phyloP scores from a whole-genome alignment of 2,329 filamentous ascomycete genomes.

The Dothistroma pini region DNA sequence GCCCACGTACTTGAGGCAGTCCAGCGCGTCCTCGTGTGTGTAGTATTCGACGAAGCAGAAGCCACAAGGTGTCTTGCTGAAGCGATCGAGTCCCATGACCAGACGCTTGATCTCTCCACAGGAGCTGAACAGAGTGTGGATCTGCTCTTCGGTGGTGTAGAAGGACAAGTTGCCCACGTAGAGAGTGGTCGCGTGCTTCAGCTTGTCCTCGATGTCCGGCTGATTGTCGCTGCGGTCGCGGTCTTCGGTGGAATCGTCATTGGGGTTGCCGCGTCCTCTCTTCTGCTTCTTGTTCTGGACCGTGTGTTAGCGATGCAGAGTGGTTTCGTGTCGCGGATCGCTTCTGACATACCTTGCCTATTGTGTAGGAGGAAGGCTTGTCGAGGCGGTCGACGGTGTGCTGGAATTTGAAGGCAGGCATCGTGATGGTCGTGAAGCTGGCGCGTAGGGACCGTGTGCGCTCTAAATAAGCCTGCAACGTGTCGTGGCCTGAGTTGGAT shows the following conservation, averaged over 20 bases:
- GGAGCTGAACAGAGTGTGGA: slow-evolving; percentile 66
- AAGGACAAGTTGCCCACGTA: slow-evolving; percentile 92
- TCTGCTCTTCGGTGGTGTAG: slow-evolving; percentile 90
- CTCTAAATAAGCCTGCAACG: too few relatives aligned
- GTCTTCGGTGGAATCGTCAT: slow-evolving; percentile 51
- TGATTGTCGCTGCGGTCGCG: slow-evolving; percentile 27
- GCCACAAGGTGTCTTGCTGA: slow-evolving; percentile 95
- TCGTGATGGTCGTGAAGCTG: slow-evolving; percentile 30
- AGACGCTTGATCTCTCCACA: slow-evolving; percentile 97
- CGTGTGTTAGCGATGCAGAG: not conserved
- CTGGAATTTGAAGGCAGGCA: slow-evolving; percentile 48
- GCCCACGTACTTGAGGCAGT: slow-evolving; percentile 98
- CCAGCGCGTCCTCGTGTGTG: slow-evolving; percentile 91
- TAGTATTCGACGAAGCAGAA: slow-evolving; percentile 99
- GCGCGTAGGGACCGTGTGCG: too few relatives aligned
- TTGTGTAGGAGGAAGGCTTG: slow-evolving; percentile 90
- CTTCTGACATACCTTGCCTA: slow-evolving; percentile 62
- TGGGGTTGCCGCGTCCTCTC: slow-evolving; percentile 42
- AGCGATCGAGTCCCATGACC: slow-evolving; percentile 95
- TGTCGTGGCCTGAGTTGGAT: not conserved
- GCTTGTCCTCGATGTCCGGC: slow-evolving; percentile 68
- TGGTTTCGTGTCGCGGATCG: not conserved
- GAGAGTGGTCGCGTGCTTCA: slow-evolving; percentile 85
- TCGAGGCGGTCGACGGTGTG: slow-evolving; percentile 89
- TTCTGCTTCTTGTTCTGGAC: slow-evolving; percentile 64